Evolutionary conservation across 495 filamentous ascomycete species (phyloP).

Genomic region (Rostrohypoxylon terebratum): DNA sequence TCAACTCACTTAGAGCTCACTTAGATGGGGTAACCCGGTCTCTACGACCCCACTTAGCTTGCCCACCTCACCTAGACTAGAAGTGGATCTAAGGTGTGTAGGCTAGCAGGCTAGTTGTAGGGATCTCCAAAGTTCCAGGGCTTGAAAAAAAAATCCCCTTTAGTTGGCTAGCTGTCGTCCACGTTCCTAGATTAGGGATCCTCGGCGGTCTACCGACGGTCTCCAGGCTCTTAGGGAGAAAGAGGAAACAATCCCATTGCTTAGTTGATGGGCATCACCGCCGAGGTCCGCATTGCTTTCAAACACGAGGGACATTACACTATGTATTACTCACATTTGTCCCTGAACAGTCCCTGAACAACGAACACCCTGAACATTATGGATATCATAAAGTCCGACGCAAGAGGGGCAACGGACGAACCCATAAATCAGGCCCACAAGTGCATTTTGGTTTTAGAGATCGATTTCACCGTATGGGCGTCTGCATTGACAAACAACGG

Average conservation of each 20-base stretch:
- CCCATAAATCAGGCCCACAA: neutral
- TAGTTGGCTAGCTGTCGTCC: constrained; percentile 32
- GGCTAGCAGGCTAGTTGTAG: too few species aligned
- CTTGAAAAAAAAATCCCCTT: constrained; percentile 6
- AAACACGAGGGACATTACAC: constrained; percentile 26
- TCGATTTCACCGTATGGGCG: neutral
- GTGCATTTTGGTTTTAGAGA: neutral
- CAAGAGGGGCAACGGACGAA: constrained; percentile 6
- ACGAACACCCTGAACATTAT: neutral
- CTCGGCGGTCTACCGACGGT: constrained; percentile 18
- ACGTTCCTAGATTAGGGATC: constrained; percentile 29
- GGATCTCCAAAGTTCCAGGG: too few species aligned
- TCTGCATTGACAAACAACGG: neutral
- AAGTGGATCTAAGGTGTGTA: constrained; percentile 12
- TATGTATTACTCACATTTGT: constrained; percentile 10
- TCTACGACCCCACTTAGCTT: constrained; percentile 9
- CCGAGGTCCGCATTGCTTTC: constrained; percentile 2
- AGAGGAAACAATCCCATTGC: constrained; percentile 35
- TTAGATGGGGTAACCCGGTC: neutral
- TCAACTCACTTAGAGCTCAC: neutral
- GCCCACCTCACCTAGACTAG: constrained; percentile 20
- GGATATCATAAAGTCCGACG: constrained; percentile 11
- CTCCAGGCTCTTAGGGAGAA: neutral
- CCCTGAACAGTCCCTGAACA: neutral
- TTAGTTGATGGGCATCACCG: constrained; percentile 34